Percentiles rank a stretch among this genome's conserved stretches.
Evolutionary conservation across 768 basidiomycete species (phyloP).

Genomic region (Fibroporia radiculosa): DNA sequence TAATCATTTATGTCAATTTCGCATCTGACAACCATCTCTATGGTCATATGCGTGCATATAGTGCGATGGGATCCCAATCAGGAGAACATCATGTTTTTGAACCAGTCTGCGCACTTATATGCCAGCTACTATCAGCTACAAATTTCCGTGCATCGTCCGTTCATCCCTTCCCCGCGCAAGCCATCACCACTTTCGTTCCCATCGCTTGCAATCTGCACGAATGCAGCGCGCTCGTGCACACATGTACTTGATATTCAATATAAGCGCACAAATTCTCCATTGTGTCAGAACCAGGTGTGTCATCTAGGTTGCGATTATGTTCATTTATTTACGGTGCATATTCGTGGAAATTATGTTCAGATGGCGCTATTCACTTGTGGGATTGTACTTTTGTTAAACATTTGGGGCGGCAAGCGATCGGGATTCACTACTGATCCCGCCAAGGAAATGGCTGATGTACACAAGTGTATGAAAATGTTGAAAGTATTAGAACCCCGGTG

Average conservation of each 20-base stretch:
- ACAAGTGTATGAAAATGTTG: constrained; percentile 38
- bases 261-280: constrained; percentile 17
- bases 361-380: constrained; percentile 35
- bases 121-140: constrained; percentile 50
- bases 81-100: constrained; percentile 34
- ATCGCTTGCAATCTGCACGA: constrained; percentile 49
- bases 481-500: constrained; percentile 28
- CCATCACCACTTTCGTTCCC: constrained; percentile 35
- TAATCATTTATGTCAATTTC: constrained; percentile 7
- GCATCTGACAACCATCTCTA: neutral
- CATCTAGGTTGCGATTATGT: neutral
- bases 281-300: constrained; percentile 24
- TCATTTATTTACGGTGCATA: neutral
- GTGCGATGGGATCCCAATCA: constrained; percentile 39
- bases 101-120: constrained; percentile 54
- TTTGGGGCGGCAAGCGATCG: constrained; percentile 37
- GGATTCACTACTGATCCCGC: constrained; percentile 28
- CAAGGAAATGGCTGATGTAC: constrained; percentile 37
- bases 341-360: constrained; percentile 12
- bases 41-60: constrained; percentile 10
- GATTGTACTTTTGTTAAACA: constrained; percentile 40
- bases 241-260: constrained; percentile 38
- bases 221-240: constrained; percentile 40
- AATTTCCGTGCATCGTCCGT: constrained; percentile 46
- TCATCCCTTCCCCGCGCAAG: constrained; percentile 37